phyloP scores from a whole-genome alignment of 2,329 filamentous ascomycete genomes.

The Fusarium sp. region DNA sequence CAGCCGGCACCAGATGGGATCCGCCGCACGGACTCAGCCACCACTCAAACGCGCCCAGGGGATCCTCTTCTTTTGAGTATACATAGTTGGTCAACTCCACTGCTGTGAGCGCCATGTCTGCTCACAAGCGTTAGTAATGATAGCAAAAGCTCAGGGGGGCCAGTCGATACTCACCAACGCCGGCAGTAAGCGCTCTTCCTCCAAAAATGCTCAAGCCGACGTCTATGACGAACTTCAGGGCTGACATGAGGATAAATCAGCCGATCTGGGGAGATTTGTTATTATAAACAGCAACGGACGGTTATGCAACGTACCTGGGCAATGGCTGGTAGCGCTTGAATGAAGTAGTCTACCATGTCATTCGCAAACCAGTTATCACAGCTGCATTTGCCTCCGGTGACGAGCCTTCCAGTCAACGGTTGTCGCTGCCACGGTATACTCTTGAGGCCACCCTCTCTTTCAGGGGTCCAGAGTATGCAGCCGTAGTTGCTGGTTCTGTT shows the following conservation, averaged over 20 bases:
- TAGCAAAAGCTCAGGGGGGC: neutral
- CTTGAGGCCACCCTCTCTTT: neutral
- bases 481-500: neutral
- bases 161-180: neutral
- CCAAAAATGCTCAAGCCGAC: neutral
- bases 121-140: neutral
- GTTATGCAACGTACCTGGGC: neutral
- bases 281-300: neutral
- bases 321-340: neutral
- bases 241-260: neutral
- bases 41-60: neutral
- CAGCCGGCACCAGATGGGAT: neutral
- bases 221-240: neutral
- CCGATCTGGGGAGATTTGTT: neutral
- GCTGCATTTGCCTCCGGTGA: neutral
- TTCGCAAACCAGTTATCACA: neutral
- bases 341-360: neutral
- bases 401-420: neutral
- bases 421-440: neutral
- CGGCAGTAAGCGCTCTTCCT: neutral
- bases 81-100: neutral
- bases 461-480: neutral
- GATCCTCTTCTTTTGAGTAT: neutral
- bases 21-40: neutral
- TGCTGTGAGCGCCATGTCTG: neutral